Base-by-base conservation (phyloP, 1,284 basidiomycete genomes). In the Boletellus sp. region DNA sequence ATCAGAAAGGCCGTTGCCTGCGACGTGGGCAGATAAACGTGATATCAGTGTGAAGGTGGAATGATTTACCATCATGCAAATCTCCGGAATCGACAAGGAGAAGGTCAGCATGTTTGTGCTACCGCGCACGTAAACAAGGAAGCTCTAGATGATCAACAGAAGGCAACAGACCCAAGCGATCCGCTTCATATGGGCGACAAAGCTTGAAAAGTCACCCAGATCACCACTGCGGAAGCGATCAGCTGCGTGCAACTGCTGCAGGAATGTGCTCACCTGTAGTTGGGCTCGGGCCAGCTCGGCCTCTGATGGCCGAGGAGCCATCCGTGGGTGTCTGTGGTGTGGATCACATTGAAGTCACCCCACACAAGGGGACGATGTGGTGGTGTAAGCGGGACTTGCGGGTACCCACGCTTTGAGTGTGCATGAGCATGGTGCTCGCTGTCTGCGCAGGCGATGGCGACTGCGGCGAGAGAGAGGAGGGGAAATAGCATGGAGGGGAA, bases 181-280 rank as follows among this genome's bases (percentile, higher is more conserved):
- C 40, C 78, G 60, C 66, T 92, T 89, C 88, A 94, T 91, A 57
- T 91, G 89, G 5, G 77, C 64, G 16, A 91, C 86, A 59, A 93
- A 94, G 21, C 84, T 88, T 26, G 87, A 77, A 64, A 92, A 90
- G 55, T 89, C 85, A 8, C 91, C 91, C 41, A 89, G 81, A 62
- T 89, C 85, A 21, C 85, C 91, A 57, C 84, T 78, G 42, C 21
- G 11, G n/a, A 51, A 22, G n/a, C 10, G 8, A 32, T 32, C 32
- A 57, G 45, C n/a, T 5, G 53, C 32, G 12, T 11, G 3, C 13
- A 15, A 10, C 32, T 32, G 8, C 8, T n/a, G 15, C 19, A 40
- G 32, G 37, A 48, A 22, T 28, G 15, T 18, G 58, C 70, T 51
- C 49, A 78, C 81, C 81, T 85, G 66, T 86, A 88, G 61, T 89